Evolutionary conservation across 1,139 yeast species (phyloP).

Genomic region (Suhomyces guaymorum): DNA sequence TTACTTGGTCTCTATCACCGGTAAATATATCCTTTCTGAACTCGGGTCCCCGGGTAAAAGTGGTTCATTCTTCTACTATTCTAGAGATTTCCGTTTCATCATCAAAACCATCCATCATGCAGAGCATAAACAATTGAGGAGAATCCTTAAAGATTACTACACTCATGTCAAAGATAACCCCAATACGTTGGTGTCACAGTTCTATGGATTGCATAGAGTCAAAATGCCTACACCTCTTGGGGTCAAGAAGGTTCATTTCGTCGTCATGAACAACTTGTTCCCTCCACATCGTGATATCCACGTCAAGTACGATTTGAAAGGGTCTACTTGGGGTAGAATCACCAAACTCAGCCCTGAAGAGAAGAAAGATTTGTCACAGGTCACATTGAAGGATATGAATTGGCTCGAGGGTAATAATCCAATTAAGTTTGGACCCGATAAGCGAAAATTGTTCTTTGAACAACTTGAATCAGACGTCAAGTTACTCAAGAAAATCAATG

Average conservation of each 20-base stretch:
- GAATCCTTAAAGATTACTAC: constrained; percentile 74
- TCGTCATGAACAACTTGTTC: constrained; percentile 95
- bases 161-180: constrained; percentile 82
- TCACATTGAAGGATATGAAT: constrained; percentile 77
- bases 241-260: constrained; percentile 77
- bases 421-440: constrained; percentile 72
- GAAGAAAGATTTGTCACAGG: constrained; percentile 33
- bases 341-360: constrained; percentile 39
- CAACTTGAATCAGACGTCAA: constrained; percentile 78
- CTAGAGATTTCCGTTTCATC: constrained; percentile 89
- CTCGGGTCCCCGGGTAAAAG: constrained; percentile 96
- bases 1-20: constrained; percentile 86
- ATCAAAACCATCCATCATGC: constrained; percentile 94
- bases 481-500: constrained; percentile 70
- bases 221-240: constrained; percentile 67
- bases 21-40: constrained; percentile 89
- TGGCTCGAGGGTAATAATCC: constrained; percentile 70
- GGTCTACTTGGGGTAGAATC: constrained; percentile 84
- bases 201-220: constrained; percentile 92
- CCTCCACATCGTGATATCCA: constrained; percentile 94
- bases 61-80: constrained; percentile 93
- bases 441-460: constrained; percentile 55
- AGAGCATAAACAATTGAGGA: constrained; percentile 82
- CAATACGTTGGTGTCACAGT: constrained; percentile 85
- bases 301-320: constrained; percentile 85